Conservation (phyloP, 345 rosid species). For the Durio zibethinus region DNA sequence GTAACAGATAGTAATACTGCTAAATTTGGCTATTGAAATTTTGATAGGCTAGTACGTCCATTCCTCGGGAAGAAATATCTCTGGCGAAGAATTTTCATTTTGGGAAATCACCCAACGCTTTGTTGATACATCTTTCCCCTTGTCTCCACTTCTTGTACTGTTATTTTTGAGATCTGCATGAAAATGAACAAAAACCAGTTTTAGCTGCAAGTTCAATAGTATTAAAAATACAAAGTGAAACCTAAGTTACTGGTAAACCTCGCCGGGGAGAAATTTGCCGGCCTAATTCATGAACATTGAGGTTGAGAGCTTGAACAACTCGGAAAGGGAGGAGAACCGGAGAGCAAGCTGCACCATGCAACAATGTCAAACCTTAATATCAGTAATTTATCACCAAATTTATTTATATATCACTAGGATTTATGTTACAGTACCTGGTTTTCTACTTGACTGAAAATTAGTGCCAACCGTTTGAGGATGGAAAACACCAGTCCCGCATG, state of each 20-base stretch:
- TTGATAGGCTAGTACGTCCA: conserved; percentile 36
- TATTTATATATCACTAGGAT: too few species aligned
- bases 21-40: background rate
- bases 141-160: conserved; percentile 9
- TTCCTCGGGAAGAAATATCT: conserved; percentile 51
- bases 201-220: background rate
- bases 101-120: conserved; percentile 16
- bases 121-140: conserved; percentile 15
- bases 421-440: conserved; percentile 41
- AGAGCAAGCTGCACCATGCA: conserved; percentile 47
- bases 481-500: conserved; percentile 87
- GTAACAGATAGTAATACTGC: too few species aligned
- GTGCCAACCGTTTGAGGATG: conserved; percentile 52
- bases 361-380: background rate
- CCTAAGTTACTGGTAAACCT: too few species aligned
- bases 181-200: background rate
- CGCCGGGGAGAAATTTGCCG: conserved; percentile 41
- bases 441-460: conserved; percentile 36
- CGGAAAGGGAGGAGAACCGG: conserved; percentile 57
- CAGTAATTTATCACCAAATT: background rate
- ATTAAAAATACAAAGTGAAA: background rate
- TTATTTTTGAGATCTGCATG: conserved; percentile 7
- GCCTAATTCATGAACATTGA: conserved; percentile 38
- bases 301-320: conserved; percentile 58
- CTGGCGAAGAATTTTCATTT: conserved; percentile 25